Conservation (phyloP, 2,329 filamentous ascomycete species). For the Sporothrix brasiliensis region DNA sequence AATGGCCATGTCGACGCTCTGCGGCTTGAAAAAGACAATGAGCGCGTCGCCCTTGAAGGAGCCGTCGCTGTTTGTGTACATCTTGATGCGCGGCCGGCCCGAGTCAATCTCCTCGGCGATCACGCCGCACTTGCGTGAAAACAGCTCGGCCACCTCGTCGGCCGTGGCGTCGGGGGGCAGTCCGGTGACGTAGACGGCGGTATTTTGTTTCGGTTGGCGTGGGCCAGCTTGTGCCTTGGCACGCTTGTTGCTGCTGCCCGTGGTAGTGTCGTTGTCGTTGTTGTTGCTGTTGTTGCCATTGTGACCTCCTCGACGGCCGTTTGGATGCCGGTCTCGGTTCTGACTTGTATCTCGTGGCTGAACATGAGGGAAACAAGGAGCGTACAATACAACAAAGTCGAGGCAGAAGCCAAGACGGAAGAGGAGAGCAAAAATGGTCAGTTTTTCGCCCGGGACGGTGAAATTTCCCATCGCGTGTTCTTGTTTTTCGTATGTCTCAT, state of each 20-base stretch:
- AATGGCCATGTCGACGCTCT: slow-evolving; percentile 86
- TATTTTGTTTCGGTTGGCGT: slow-evolving; percentile 68
- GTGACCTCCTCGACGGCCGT: slow-evolving; percentile 18
- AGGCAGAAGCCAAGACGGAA: slow-evolving; percentile 1
- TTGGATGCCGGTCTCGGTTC: background rate
- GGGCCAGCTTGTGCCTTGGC: slow-evolving; percentile 44
- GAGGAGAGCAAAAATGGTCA: slow-evolving; percentile 8
- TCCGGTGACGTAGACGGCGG: slow-evolving; percentile 87
- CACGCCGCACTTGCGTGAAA: slow-evolving; percentile 82
- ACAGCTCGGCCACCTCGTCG: slow-evolving; percentile 79
- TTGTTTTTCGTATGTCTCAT: background rate
- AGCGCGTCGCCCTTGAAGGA: slow-evolving; percentile 92
- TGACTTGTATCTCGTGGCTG: slow-evolving; percentile 26
- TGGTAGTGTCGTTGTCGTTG: slow-evolving; percentile 7
- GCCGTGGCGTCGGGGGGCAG: slow-evolving; percentile 77
- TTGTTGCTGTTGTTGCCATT: background rate
- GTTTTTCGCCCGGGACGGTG: slow-evolving; percentile 16
- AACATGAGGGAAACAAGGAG: slow-evolving; percentile 2
- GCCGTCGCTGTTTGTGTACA: slow-evolving; percentile 81
- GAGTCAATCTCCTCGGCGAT: slow-evolving; percentile 94
- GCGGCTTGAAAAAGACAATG: slow-evolving; percentile 91
- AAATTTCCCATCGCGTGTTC: background rate
- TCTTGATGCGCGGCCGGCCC: slow-evolving; percentile 84
- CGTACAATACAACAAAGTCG: background rate
- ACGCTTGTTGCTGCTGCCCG: slow-evolving; percentile 31